Conservation (phyloP, 2,329 filamentous ascomycete species). For the Paecilomyces formosus region DNA sequence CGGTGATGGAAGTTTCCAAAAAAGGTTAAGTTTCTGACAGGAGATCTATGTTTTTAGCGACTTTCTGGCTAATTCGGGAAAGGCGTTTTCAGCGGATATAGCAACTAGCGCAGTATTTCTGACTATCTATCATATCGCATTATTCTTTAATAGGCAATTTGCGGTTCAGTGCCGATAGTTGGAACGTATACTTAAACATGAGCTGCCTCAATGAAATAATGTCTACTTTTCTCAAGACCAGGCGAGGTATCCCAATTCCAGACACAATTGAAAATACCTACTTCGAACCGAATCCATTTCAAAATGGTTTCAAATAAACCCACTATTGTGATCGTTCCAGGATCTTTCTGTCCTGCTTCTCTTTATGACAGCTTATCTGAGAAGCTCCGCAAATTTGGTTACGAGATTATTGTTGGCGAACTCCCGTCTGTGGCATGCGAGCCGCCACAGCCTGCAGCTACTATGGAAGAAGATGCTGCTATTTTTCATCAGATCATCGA, state of each 20-base stretch:
- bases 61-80: background rate
- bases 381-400: constrained; percentile 9
- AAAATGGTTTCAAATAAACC: background rate
- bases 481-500: constrained; percentile 19
- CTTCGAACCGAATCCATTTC: background rate
- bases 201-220: background rate
- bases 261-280: background rate
- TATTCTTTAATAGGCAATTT: background rate
- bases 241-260: background rate
- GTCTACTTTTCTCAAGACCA: background rate
- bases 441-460: constrained; percentile 12
- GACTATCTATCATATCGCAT: background rate
- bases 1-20: background rate
- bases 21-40: background rate
- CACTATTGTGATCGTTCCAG: background rate
- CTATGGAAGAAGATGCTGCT: constrained; percentile 24
- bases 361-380: background rate
- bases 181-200: background rate
- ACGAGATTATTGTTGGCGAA: constrained; percentile 11
- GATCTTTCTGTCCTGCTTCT: background rate
- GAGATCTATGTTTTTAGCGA: background rate
- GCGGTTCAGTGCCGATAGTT: background rate
- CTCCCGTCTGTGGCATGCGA: constrained; percentile 2
- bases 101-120: background rate
- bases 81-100: background rate